Evolutionary conservation across 176 grass and related monocot genomes (phyloP), one percentile per base, ranked within the genome.

Genomic region (Oryza brachyantha): DNA sequence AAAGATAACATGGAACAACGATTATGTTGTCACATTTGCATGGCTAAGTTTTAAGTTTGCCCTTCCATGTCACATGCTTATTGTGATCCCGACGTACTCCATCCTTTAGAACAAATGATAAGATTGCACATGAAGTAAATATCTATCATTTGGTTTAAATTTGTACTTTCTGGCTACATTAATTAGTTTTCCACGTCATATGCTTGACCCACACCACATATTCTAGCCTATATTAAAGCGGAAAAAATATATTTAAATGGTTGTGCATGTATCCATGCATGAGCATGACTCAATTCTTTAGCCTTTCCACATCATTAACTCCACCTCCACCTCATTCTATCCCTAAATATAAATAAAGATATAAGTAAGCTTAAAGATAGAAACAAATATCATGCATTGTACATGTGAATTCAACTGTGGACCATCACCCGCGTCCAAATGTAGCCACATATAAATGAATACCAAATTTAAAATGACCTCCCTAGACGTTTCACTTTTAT

Each of bases 161-260:
- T 50, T 50, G 46, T 19, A 2, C 21, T 55, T 55, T 55, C 9
- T 55, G 45, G 50, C 50, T 55, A 16, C 50, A 22, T 2, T n/a
- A 55, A 2, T n/a, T 55, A 21, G 22, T 55, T 55, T 22, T 55
- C 7, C 50, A 55, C 7, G 7, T 55, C 21, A 55, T 55, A n/a
- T 55, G 19, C 21, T 55, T 3, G 21, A 55, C 21, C 5, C n/a
- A n/a, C 21, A 22, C 8, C 21, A 22, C 21, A 55, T n/a, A 55
- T 55, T 55, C 50, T 55, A 22, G n/a, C 50, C 1, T 8, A 55
- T 55, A 55, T 55, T 80, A 81, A 45, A 86, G 71, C 84, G 62
- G 72, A 29, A 55, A 55, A n/a, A 55, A 22, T 17, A 55, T 0
- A n/a, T 21, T 19, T n/a, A 55, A 0, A 8, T 21, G 50, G 9